A percentile compares a stretch with the other conserved stretches of the same genome.
Evolutionary conservation across 75 land plant genomes (phyloP).

Genomic region (Selaginella moellendorffii): DNA sequence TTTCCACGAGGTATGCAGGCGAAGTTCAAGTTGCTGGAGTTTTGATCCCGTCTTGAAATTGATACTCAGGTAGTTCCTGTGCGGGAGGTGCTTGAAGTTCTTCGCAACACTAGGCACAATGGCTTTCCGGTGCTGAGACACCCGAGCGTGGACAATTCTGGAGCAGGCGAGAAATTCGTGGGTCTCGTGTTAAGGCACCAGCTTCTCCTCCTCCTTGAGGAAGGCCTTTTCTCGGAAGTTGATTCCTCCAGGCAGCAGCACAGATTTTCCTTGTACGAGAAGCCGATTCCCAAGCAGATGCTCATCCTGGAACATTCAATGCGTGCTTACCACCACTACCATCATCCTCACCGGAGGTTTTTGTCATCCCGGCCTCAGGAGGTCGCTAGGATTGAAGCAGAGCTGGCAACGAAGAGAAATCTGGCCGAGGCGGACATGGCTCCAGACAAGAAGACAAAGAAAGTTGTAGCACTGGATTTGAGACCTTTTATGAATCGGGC

Average conservation of each 20-base stretch:
- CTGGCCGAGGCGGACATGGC: neutral
- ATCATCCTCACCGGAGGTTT: conserved; percentile 28
- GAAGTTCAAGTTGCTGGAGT: conserved; percentile 11
- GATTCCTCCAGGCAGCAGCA: conserved; percentile 11
- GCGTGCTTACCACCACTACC: conserved; percentile 34
- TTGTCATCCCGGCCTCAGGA: conserved; percentile 32
- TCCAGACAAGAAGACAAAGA: neutral
- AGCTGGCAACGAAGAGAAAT: no score
- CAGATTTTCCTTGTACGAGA: conserved; percentile 3
- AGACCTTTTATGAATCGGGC: conserved; percentile 33
- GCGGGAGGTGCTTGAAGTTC: conserved; percentile 22
- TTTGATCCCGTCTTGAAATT: no score
- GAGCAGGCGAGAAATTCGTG: conserved; percentile 18
- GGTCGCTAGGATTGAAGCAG: neutral
- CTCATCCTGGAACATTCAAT: conserved; percentile 22
- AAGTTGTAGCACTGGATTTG: conserved; percentile 24
- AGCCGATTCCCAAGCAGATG: conserved; percentile 14
- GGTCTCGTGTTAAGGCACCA: conserved; percentile 32
- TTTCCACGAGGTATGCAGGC: conserved; percentile 26
- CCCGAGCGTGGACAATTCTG: conserved; percentile 4
- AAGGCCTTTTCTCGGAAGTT: conserved; percentile 21
- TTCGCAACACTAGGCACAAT: conserved; percentile 24
- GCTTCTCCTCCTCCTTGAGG: conserved; percentile 28
- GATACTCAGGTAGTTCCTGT: conserved; percentile 20
- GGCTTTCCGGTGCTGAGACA: conserved; percentile 33